Conservation (phyloP, 2,329 filamentous ascomycete genomes). For the Didymosphaeria variabile region DNA sequence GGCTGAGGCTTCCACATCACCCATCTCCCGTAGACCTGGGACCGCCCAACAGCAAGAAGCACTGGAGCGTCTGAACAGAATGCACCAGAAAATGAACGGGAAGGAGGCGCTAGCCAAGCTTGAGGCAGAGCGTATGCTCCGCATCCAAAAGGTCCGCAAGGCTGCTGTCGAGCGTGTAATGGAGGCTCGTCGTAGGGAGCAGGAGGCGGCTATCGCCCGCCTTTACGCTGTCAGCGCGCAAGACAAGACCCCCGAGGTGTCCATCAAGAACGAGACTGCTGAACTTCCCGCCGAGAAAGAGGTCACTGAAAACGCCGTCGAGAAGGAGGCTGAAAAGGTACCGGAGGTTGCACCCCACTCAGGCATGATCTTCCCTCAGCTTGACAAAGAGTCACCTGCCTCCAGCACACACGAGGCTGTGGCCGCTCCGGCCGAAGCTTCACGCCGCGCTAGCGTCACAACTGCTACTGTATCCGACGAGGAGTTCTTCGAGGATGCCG, state of each 20-base stretch:
- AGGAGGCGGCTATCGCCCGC: slow-evolving; percentile 37
- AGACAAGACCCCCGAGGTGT: slow-evolving; percentile 28
- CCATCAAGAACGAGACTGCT: slow-evolving; percentile 30
- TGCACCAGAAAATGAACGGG: slow-evolving; percentile 30
- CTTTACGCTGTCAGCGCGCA: slow-evolving; percentile 41
- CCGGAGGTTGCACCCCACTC: slow-evolving; percentile 30
- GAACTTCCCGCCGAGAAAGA: slow-evolving; percentile 49
- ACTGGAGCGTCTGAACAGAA: slow-evolving; percentile 30
- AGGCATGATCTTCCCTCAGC: slow-evolving; percentile 95
- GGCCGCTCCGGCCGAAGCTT: slow-evolving; percentile 36
- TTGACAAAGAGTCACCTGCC: slow-evolving; percentile 91
- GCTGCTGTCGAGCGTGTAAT: slow-evolving; percentile 46
- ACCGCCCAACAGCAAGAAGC: slow-evolving; percentile 38
- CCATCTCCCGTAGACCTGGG: neutral
- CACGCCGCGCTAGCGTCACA: slow-evolving; percentile 37
- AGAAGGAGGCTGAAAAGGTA: slow-evolving; percentile 38
- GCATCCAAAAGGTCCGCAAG: slow-evolving; percentile 42
- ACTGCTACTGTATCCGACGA: slow-evolving; percentile 53
- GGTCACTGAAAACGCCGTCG: slow-evolving; percentile 22
- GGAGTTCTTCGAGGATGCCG: slow-evolving; percentile 67
- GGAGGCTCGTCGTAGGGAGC: slow-evolving; percentile 43
- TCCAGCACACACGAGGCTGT: slow-evolving; percentile 78
- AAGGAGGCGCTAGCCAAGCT: slow-evolving; percentile 30
- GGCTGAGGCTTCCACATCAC: slow-evolving; percentile 28
- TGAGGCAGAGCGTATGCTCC: slow-evolving; percentile 32